Percentiles rank a stretch among this genome's conserved stretches.
These are phyloP conservation scores for Chytriomyces hyalinus DNA, from an alignment of 192 early-diverging fungal genomes.

Conservation along the genomic window DNA sequence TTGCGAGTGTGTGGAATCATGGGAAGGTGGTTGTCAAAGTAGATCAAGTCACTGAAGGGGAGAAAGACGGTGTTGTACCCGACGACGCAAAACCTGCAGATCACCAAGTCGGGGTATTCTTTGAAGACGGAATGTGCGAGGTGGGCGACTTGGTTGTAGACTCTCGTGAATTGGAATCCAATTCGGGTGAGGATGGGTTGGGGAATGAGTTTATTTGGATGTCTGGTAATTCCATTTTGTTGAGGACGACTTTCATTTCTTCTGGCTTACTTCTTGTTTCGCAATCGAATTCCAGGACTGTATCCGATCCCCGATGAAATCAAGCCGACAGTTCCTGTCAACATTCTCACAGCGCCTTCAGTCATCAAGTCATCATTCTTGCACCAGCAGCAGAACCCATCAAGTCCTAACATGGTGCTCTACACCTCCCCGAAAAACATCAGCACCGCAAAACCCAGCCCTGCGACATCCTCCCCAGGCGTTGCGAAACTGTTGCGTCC, in stretches of 20 bases:
- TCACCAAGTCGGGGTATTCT: constrained; percentile 3
- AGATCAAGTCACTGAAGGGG: not conserved
- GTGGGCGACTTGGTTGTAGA: constrained; percentile 28
- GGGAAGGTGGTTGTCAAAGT: constrained; percentile 20
- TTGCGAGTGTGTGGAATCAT: constrained; percentile 30
- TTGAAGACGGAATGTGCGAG: constrained; percentile 22
- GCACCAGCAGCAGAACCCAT: not conserved
- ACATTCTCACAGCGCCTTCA: not conserved
- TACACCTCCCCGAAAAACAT: constrained; percentile 30
- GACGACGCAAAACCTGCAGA: not conserved
- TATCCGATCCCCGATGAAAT: constrained; percentile 17
- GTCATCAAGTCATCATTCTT: not conserved
- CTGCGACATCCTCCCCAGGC: not conserved
- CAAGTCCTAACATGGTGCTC: not conserved
- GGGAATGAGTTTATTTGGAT: constrained; percentile 27
- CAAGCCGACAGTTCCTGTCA: not conserved
- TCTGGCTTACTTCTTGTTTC: not conserved
- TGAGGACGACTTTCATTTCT: not conserved
- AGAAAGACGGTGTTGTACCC: not conserved
- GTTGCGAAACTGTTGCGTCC: not conserved
- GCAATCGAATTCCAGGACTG: constrained; percentile 10
- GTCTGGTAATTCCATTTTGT: constrained; percentile 9
- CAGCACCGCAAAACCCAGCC: not conserved
- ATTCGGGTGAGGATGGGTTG: not conserved
- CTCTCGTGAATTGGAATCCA: constrained; percentile 12